Percentiles rank a stretch among this genome's conserved stretches.
Conservation (phyloP, 306 rosid genomes). For the Luffa aegyptiaca region DNA sequence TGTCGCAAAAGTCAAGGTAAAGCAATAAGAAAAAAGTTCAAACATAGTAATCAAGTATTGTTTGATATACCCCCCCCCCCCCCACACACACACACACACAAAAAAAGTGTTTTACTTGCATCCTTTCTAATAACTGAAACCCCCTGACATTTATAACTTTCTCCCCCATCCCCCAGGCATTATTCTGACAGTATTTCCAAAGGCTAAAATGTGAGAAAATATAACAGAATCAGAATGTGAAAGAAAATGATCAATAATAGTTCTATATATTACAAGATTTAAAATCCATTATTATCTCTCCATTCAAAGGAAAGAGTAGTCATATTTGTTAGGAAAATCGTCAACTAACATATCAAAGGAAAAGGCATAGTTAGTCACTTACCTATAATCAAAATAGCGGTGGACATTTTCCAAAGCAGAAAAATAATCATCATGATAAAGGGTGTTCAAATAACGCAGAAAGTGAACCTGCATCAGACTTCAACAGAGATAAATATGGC, state of each 20-base stretch:
- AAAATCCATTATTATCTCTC: neutral
- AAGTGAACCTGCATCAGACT: slow-evolving; percentile 68
- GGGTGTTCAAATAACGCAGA: slow-evolving; percentile 72
- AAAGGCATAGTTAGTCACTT: slow-evolving; percentile 2
- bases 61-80: too few relatives aligned
- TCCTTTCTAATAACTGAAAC: neutral
- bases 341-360: neutral
- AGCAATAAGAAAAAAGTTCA: neutral
- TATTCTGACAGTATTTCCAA: neutral
- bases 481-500: neutral
- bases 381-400: slow-evolving; percentile 96
- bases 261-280: neutral
- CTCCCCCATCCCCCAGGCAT: neutral
- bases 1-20: slow-evolving; percentile 30
- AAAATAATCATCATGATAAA: slow-evolving; percentile 71
- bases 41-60: neutral
- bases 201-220: neutral
- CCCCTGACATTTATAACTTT: neutral
- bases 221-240: neutral
- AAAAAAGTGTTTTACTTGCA: neutral
- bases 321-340: neutral
- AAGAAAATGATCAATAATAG: neutral
- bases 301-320: neutral
- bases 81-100: neutral
- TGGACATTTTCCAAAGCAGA: slow-evolving; percentile 85